These are phyloP conservation scores for Gnaphalium uliginosum DNA, from an alignment of 129 eudicot genomes.

Conservation along the genomic window DNA sequence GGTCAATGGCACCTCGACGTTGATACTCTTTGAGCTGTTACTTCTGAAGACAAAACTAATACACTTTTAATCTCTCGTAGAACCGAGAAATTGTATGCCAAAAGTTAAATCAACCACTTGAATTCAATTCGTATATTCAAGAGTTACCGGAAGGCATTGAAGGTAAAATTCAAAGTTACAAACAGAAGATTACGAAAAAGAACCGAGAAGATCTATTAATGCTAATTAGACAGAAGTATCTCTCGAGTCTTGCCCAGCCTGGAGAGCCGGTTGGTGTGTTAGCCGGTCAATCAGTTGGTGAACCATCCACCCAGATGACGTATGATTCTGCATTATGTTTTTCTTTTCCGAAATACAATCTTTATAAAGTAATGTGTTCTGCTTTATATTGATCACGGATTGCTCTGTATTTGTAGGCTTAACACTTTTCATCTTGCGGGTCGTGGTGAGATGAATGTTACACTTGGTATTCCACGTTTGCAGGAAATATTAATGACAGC, in stretches of 20 bases:
- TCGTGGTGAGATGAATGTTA: conserved; percentile 98
- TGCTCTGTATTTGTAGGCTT: conserved; percentile 51
- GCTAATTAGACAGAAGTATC: conserved; percentile 70
- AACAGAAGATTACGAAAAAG: conserved; percentile 22
- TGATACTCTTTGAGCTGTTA: conserved; percentile 5
- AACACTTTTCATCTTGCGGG: conserved; percentile 99
- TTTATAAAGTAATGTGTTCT: not conserved
- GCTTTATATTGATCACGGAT: conserved; percentile 2
- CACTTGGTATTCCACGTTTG: conserved; percentile 96
- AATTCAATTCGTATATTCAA: conserved; percentile 53
- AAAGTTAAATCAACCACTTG: conserved; percentile 45
- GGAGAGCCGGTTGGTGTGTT: conserved; percentile 98
- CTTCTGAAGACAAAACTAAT: conserved; percentile 21
- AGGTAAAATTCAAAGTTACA: conserved; percentile 41
- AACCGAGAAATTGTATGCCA: conserved; percentile 54
- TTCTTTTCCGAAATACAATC: not conserved
- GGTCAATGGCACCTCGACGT: not conserved
- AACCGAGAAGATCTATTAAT: conserved; percentile 39
- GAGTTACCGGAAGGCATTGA: conserved; percentile 59
- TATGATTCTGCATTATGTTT: conserved; percentile 37
- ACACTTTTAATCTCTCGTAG: conserved; percentile 31
- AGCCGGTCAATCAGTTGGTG: conserved; percentile 95
- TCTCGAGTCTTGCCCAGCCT: conserved; percentile 83
- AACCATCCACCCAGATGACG: conserved; percentile 99
- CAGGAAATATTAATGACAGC: conserved; percentile 98